Conservation (phyloP, 768 basidiomycete species). For the Pholiota microspora region DNA sequence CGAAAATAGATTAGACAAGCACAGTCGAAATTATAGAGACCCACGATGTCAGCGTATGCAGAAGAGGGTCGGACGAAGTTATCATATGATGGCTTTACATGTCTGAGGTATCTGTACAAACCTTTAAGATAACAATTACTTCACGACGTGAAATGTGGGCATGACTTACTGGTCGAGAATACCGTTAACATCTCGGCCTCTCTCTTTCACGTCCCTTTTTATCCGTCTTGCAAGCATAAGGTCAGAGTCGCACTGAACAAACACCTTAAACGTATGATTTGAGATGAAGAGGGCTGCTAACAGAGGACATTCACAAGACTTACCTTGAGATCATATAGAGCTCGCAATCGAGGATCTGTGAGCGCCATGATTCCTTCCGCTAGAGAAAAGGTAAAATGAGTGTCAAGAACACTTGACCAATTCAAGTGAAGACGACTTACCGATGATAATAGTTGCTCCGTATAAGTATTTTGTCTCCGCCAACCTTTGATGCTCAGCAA, state of each 20-base stretch:
- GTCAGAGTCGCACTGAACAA: slow-evolving; percentile 93
- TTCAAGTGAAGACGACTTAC: slow-evolving; percentile 34
- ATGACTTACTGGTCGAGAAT: slow-evolving; percentile 82
- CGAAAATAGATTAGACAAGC: not conserved
- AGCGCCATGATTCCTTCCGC: slow-evolving; percentile 93
- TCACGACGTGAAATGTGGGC: slow-evolving; percentile 1
- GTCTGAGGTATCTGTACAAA: slow-evolving; percentile 74
- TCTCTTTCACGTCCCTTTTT: slow-evolving; percentile 81
- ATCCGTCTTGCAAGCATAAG: slow-evolving; percentile 96
- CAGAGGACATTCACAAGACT: not conserved
- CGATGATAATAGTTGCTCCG: slow-evolving; percentile 89
- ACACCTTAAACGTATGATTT: slow-evolving; percentile 46
- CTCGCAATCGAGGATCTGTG: slow-evolving; percentile 73
- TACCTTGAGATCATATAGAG: slow-evolving; percentile 90
- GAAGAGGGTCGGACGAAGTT: slow-evolving; percentile 90
- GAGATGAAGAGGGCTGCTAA: not conserved
- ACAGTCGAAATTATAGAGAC: slow-evolving; percentile 9
- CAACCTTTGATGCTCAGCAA: slow-evolving; percentile 82
- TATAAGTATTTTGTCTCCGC: slow-evolving; percentile 85
- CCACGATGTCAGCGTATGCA: slow-evolving; percentile 85
- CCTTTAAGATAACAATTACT: not conserved
- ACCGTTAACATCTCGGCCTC: slow-evolving; percentile 82
- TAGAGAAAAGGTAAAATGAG: slow-evolving; percentile 20
- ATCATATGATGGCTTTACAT: slow-evolving; percentile 94
- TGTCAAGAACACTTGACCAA: too few relatives aligned